Base-by-base conservation (phyloP, 371 early-diverging fungal genomes). In the Capillidium heterosporum region DNA sequence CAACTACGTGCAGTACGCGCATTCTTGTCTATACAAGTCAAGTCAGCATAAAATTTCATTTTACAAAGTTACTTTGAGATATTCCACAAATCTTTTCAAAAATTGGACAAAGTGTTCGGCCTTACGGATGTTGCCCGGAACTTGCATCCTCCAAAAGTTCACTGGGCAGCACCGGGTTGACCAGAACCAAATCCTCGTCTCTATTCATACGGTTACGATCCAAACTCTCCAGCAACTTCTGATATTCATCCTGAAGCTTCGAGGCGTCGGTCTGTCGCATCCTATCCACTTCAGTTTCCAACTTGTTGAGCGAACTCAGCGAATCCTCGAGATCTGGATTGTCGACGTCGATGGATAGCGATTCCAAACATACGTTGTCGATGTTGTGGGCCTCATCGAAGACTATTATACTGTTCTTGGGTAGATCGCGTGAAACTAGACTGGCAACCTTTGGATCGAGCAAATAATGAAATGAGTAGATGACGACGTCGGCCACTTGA, bases 341-440 rank as follows among this genome's bases (percentile, higher is more conserved):
- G 27, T 82, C 89, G 23, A 99, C 72, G 65, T 98, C 95, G 57
- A 98, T 81, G 60, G 91, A 91, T 46, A 99, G 66, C 1, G 95
- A 85, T 59, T 99, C 99, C 42, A 99, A 95, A 69, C 99, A 99
- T 3, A 93, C 95, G 71, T 91, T 93, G 70, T 95, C 97, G 57
- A 99, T 99, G 66, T 99, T 99, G 73, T 99, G 99, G 1, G 99
- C 99, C 66, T 99, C 99, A 71, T 99, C 99, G 77, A 99, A 99
- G 2, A 99, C 91, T 4, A 99, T 91, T 56, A 99, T 94, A 55
- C 84, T 79, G 58, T 99, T 91, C 65, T 83, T 85, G n/a, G 87
- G 80, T 28, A 99, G 60, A 59, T 95, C 92, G 68, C 83, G 85
- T 0, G 92, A 91, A 7, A 99, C 90, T 48, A 98, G 68, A 32